phyloP scores from a whole-genome alignment of 108 stramenopile species.

The Chaetoceros tenuissimus region DNA sequence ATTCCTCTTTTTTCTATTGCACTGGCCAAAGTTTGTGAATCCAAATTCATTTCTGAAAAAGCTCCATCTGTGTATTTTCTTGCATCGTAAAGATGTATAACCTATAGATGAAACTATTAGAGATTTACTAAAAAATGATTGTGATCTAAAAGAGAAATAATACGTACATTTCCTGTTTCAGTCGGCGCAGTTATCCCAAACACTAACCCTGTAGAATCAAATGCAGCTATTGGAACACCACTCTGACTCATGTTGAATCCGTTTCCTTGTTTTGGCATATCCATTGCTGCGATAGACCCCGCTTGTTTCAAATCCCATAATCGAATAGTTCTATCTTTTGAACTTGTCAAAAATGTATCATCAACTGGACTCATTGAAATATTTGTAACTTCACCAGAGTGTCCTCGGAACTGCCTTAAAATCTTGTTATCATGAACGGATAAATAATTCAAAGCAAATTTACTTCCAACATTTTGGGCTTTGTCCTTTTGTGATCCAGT shows the following conservation, averaged over 20 bases:
- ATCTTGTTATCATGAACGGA: conserved; percentile 78
- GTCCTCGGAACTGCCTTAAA: conserved; percentile 69
- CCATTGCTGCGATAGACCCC: conserved; percentile 55
- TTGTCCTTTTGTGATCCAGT: conserved; percentile 23
- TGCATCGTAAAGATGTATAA: conserved; percentile 76
- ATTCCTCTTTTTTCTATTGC: conserved; percentile 26
- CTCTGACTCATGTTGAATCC: conserved; percentile 7
- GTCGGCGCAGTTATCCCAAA: conserved; percentile 58
- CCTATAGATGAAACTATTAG: conserved; percentile 12
- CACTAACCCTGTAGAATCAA: conserved; percentile 77
- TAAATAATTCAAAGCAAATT: conserved; percentile 40
- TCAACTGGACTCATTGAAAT: conserved; percentile 67
- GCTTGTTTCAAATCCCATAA: conserved; percentile 65
- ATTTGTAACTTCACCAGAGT: conserved; percentile 38
- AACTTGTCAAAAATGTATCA: conserved; percentile 66
- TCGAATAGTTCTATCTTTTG: conserved; percentile 54
- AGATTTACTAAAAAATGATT: background rate
- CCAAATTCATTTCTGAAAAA: conserved; percentile 69
- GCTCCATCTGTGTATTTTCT: conserved; percentile 66
- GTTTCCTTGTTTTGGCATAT: conserved; percentile 34
- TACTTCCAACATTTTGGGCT: conserved; percentile 10
- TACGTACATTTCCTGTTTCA: conserved; percentile 39
- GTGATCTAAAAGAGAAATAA: conserved; percentile 18
- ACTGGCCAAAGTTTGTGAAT: conserved; percentile 33
- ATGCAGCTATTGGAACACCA: conserved; percentile 40